Evolutionary conservation across 2,329 filamentous ascomycete species (phyloP).

Genomic region (Paecilomyces variotii): DNA sequence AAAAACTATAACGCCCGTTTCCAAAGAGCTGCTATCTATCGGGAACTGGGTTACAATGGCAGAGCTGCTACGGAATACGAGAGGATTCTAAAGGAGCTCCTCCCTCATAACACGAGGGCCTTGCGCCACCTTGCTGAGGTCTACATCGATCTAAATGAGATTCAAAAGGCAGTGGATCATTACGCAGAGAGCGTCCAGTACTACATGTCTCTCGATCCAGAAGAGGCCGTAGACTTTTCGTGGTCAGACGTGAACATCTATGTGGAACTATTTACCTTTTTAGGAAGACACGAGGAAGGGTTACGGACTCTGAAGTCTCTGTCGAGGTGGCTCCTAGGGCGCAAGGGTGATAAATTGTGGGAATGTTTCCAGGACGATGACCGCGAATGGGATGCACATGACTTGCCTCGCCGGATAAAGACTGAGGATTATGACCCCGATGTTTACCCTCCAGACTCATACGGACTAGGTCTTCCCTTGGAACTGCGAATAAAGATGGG

Average conservation of each 20-base stretch:
- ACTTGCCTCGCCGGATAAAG: conserved; percentile 56
- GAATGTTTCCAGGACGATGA: conserved; percentile 64
- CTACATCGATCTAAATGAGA: conserved; percentile 45
- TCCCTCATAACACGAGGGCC: conserved; percentile 47
- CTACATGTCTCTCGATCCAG: conserved; percentile 37
- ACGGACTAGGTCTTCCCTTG: conserved; percentile 66
- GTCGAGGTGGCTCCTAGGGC: conserved; percentile 73
- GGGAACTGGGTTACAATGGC: conserved; percentile 40
- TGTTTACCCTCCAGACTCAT: conserved; percentile 48
- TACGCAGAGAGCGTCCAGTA: conserved; percentile 48
- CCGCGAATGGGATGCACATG: conserved; percentile 76
- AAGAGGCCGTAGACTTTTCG: conserved; percentile 40
- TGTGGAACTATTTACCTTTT: conserved; percentile 66
- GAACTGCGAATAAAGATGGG: conserved; percentile 81
- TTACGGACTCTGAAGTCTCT: conserved; percentile 63
- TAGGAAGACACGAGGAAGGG: conserved; percentile 56
- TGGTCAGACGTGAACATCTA: conserved; percentile 88
- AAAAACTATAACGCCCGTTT: conserved; percentile 46
- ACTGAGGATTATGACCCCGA: conserved; percentile 54
- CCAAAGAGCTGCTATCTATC: conserved; percentile 48
- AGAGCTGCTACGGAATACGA: conserved; percentile 46
- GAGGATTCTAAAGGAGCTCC: conserved; percentile 45
- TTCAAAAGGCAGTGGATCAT: conserved; percentile 39
- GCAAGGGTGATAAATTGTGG: conserved; percentile 69
- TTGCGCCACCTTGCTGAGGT: conserved; percentile 50